Conservation (phyloP, 73 alveolate genomes). For the Paramecium sexaurelia region DNA sequence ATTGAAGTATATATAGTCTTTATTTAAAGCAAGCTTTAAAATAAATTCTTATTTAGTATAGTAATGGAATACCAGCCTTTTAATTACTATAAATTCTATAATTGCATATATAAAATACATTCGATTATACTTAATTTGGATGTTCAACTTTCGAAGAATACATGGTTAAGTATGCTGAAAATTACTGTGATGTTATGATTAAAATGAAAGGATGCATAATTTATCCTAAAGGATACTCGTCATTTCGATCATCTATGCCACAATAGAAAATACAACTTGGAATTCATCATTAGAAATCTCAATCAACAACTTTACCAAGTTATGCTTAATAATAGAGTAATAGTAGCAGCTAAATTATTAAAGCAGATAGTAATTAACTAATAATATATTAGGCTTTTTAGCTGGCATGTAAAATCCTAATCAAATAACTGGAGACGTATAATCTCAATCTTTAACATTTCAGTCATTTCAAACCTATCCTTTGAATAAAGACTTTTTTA, state of each 20-base stretch:
- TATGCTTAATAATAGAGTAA: constrained; percentile 22
- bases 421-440: neutral
- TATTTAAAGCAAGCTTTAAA: constrained; percentile 9
- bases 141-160: constrained; percentile 64
- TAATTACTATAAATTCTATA: constrained; percentile 26
- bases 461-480: constrained; percentile 61
- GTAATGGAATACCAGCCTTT: constrained; percentile 22
- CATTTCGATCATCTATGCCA: neutral
- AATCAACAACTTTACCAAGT: constrained; percentile 36
- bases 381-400: constrained; percentile 46
- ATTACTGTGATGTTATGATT: constrained; percentile 59
- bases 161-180: constrained; percentile 51
- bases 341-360: constrained; percentile 5
- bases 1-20: neutral
- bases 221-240: constrained; percentile 52
- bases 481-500: constrained; percentile 50
- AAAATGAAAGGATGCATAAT: constrained; percentile 46
- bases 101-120: neutral
- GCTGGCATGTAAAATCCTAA: constrained; percentile 43
- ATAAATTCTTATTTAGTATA: neutral
- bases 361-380: constrained; percentile 36
- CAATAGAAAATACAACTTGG: neutral
- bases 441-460: constrained; percentile 53
- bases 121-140: constrained; percentile 14
- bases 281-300: constrained; percentile 31